phyloP scores from a whole-genome alignment of 108 stramenopile species.

The Bacterosira constricta region DNA sequence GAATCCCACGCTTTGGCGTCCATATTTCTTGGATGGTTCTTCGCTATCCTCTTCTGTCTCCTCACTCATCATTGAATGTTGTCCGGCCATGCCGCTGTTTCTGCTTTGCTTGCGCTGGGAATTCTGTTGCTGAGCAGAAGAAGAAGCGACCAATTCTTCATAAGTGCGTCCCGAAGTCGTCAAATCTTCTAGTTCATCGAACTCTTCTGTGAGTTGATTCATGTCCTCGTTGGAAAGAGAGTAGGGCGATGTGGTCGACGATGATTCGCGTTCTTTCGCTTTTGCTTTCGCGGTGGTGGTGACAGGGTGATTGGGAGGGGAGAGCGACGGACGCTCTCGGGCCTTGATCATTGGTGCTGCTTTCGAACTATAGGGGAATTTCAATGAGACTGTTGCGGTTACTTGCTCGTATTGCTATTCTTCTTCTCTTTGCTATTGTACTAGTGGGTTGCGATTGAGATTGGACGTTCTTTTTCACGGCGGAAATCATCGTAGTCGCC shows the following conservation, averaged over 20 bases:
- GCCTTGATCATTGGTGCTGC: too few species aligned
- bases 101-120: too few species aligned
- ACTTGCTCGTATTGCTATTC: too few species aligned
- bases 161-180: conserved; percentile 34
- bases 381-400: too few species aligned
- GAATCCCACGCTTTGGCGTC: conserved; percentile 38
- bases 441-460: too few species aligned
- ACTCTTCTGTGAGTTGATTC: neutral
- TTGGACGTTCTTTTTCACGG: too few species aligned
- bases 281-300: neutral
- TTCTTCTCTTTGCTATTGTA: too few species aligned
- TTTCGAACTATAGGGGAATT: too few species aligned
- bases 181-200: conserved; percentile 10
- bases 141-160: conserved; percentile 38
- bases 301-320: neutral
- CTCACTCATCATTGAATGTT: conserved; percentile 7
- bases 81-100: neutral
- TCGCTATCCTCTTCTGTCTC: conserved; percentile 14
- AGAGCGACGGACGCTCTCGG: conserved; percentile 21
- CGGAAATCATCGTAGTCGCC: too few species aligned
- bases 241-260: conserved; percentile 3
- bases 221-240: conserved; percentile 15
- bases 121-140: neutral
- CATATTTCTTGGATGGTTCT: neutral
- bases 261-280: neutral